Percentiles rank a stretch among this genome's conserved stretches.
Evolutionary conservation across 2,329 filamentous ascomycete genomes (phyloP).

Genomic region (Trichoderma sp.): DNA sequence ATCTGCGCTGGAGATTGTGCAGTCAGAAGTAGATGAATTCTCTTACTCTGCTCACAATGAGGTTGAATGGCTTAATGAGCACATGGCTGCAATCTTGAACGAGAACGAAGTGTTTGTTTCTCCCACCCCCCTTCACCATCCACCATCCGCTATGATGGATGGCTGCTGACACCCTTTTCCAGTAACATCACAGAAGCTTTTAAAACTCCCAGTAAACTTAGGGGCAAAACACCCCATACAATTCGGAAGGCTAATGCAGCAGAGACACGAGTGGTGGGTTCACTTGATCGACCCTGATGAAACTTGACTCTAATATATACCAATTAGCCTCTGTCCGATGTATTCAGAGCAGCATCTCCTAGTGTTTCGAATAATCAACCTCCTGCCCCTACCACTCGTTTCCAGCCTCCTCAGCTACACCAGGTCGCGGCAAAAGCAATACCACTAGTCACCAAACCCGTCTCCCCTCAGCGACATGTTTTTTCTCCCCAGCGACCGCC

Average conservation of each 20-base stretch:
- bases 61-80: constrained; percentile 96
- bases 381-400: constrained; percentile 44
- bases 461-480: constrained; percentile 33
- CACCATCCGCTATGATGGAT: not conserved
- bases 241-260: constrained; percentile 56
- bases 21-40: constrained; percentile 88
- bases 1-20: constrained; percentile 70
- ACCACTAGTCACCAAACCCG: constrained; percentile 34
- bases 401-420: constrained; percentile 56
- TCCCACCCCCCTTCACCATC: not conserved
- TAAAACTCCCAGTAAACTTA: constrained; percentile 83
- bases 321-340: constrained; percentile 56
- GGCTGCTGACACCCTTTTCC: constrained; percentile 22
- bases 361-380: constrained; percentile 53
- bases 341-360: constrained; percentile 55
- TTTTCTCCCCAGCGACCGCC: constrained; percentile 32
- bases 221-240: constrained; percentile 76
- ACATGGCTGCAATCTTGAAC: constrained; percentile 92
- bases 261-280: constrained; percentile 63
- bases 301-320: constrained; percentile 27
- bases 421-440: constrained; percentile 47
- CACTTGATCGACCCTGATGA: not conserved
- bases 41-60: constrained; percentile 89
- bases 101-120: constrained; percentile 72
- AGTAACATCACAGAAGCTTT: constrained; percentile 95